These are phyloP conservation scores for Ceriops tagal DNA, from an alignment of 345 rosid genomes.

Conservation along the genomic window DNA sequence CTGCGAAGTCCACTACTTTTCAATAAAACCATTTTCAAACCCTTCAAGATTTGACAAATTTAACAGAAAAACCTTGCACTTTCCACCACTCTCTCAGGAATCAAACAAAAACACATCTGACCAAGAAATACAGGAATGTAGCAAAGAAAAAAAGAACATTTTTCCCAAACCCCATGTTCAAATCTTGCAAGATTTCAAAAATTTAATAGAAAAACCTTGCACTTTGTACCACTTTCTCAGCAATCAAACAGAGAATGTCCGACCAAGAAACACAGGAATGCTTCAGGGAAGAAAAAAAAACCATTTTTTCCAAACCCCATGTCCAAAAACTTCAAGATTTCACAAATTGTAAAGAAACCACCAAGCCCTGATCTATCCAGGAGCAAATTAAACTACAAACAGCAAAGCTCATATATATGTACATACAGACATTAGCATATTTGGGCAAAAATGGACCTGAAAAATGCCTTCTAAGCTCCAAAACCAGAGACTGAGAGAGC, in stretches of 20 bases:
- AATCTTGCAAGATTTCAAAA: too few relatives aligned
- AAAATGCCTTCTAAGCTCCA: not conserved
- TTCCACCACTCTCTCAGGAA: not conserved
- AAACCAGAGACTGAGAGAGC: not conserved
- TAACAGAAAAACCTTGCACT: not conserved
- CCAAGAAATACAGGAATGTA: not conserved
- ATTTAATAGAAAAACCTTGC: not conserved
- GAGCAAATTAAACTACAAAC: too few relatives aligned
- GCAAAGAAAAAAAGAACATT: not conserved
- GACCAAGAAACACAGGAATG: not conserved
- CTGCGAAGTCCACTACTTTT: not conserved
- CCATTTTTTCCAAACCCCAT: not conserved
- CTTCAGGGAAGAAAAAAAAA: not conserved
- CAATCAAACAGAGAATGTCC: not conserved
- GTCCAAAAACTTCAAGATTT: slow-evolving; percentile 9
- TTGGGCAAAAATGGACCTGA: not conserved
- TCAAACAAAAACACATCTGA: not conserved
- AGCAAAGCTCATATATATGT: too few relatives aligned
- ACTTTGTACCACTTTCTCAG: not conserved
- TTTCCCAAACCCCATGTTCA: slow-evolving; percentile 5
- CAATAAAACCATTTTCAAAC: not conserved
- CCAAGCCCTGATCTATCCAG: not conserved
- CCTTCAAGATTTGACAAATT: too few relatives aligned
- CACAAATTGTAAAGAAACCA: slow-evolving; percentile 2
- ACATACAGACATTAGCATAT: too few relatives aligned